These are phyloP conservation scores for Rhodotorula sp. DNA, from an alignment of 1,284 basidiomycete genomes.

Conservation along the genomic window DNA sequence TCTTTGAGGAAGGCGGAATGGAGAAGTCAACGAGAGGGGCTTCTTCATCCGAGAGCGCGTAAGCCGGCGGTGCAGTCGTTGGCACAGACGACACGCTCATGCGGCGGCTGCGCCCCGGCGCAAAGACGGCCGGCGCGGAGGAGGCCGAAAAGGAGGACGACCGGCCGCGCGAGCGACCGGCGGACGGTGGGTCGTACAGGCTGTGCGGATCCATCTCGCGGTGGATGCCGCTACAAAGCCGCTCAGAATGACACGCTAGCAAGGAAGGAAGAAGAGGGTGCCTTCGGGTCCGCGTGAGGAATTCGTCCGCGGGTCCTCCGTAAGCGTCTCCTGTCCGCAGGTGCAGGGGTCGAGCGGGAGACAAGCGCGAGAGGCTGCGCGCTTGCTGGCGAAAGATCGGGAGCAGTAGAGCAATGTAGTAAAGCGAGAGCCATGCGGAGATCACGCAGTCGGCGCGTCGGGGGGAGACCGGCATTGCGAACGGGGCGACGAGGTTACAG, in stretches of 20 bases:
- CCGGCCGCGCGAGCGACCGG: constrained; percentile 4
- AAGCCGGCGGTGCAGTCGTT: not conserved
- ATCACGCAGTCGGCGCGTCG: not conserved
- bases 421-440: not conserved
- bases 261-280: too few species aligned
- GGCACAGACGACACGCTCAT: constrained; percentile 3
- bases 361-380: too few species aligned
- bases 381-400: too few species aligned
- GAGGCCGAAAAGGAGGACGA: constrained; percentile 20
- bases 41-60: constrained; percentile 14
- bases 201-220: not conserved
- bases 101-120: not conserved
- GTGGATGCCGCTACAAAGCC: too few species aligned
- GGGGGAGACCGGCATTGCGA: not conserved
- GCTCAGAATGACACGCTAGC: too few species aligned
- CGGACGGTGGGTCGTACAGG: constrained; percentile 17
- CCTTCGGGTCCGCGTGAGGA: too few species aligned
- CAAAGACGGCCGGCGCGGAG: not conserved
- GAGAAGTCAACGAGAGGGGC: constrained; percentile 10
- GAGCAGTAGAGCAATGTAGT: too few species aligned
- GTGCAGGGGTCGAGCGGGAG: too few species aligned
- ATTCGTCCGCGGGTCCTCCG: too few species aligned
- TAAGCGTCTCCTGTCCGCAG: too few species aligned
- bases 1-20: not conserved
- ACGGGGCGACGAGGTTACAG: not conserved